Base-by-base conservation (phyloP, 805 yeast genomes). In the Torulaspora quercuum region DNA sequence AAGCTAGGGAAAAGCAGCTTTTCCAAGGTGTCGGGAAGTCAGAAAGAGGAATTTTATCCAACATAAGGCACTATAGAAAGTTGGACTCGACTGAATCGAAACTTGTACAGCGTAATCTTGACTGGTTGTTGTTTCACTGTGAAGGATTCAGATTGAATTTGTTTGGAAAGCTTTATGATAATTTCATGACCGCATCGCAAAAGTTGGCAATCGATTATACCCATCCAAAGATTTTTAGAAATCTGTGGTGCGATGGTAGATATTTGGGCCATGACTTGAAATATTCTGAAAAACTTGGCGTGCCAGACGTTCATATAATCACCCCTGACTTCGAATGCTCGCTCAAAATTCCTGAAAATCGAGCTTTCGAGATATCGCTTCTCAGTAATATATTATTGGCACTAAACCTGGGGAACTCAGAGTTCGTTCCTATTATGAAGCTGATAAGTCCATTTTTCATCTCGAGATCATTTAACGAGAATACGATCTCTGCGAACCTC, bases 171-270 rank as follows among this genome's bases (percentile, higher is more conserved):
- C 58, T 74, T 18, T 59, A 57, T 35, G 72, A 72, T 42, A 77
- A 73, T 48, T 76, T 72, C 43, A 61, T 74, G 59, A 76, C 79
- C 3, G 48, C 75, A 2, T 64, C 74, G 25, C 70, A 75, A 9
- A 76, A 80, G 11, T 50, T 77, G 22, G 76, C 78, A 0, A 53
- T 77, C 1, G 76, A 76, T 46, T 57, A 72, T 5, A 63, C 49
- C 29, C 83, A 78, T 55, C 80, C 82, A 1, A 75, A 76, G 48
- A 75, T 78, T 19, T 67, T 70, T 41, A 54, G 82, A 37, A 73
- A 75, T 7, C 55, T 76, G 32, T 75, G 75, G 63, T 65, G 77
- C 22, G 75, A 70, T 48, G 68, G 74, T 2, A 47, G 42, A 16
- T 42, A 42, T 20, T 24, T 60, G 21, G 59, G 49, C 8, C 33